Percentiles rank a stretch among this genome's conserved stretches.
These are phyloP conservation scores for Hibiscus trionum DNA, from an alignment of 345 rosid species.

Conservation along the genomic window DNA sequence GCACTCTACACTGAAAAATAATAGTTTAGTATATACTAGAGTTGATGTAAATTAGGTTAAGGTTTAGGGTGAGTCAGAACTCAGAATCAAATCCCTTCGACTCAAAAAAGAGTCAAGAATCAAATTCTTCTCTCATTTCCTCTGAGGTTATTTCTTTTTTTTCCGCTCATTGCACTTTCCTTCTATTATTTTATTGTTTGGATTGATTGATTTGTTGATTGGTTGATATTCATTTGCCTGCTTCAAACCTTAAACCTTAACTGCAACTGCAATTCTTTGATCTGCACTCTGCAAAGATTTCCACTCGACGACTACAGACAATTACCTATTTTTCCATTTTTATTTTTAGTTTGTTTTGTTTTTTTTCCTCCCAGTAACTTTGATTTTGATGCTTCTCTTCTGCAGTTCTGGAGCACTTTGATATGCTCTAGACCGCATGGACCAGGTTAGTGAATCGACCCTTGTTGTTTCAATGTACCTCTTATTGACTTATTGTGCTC, in stretches of 20 bases:
- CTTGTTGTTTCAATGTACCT: background rate
- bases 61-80: background rate
- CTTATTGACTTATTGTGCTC: background rate
- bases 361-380: background rate
- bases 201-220: background rate
- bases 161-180: background rate
- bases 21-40: no score
- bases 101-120: background rate
- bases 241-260: background rate
- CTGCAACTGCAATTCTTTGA: background rate
- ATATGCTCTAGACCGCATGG: slow-evolving; percentile 2
- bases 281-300: background rate
- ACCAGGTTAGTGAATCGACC: slow-evolving; percentile 3
- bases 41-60: no score
- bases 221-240: background rate
- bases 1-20: no score
- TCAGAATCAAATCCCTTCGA: no score
- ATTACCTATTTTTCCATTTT: background rate
- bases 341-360: background rate
- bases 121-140: background rate
- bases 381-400: background rate
- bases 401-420: background rate
- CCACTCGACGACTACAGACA: background rate
- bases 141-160: background rate
- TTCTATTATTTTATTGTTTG: background rate